A percentile compares a stretch with the other conserved stretches of the same genome.
phyloP scores from a whole-genome alignment of 257 asterid genomes.

The Sherardia arvensis region DNA sequence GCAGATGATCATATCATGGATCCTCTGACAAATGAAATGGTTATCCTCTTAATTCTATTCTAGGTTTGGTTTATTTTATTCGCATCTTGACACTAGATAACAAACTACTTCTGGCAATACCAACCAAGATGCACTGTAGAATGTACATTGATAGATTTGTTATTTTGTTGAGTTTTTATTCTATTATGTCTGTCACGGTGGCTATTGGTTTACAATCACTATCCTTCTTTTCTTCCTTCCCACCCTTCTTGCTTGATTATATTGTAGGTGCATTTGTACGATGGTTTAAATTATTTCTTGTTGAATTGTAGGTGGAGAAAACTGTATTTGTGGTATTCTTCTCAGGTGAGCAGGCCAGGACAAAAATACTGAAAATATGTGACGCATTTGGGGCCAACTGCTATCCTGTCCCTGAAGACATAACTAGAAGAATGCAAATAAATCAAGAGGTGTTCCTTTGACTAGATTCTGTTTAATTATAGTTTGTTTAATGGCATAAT shows the following conservation, averaged over 20 bases:
- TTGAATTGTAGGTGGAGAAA: constrained; percentile 77
- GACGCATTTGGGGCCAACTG: constrained; percentile 97
- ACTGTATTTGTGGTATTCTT: constrained; percentile 86
- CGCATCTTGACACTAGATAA: background rate
- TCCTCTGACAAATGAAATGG: constrained; percentile 84
- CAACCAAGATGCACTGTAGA: background rate
- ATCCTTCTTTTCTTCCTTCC: background rate
- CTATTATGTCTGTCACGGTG: background rate
- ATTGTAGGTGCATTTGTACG: constrained; percentile 4
- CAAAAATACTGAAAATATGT: constrained; percentile 84
- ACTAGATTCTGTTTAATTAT: constrained; percentile 6
- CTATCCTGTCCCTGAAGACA: constrained; percentile 93
- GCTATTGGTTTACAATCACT: background rate
- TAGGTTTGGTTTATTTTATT: background rate
- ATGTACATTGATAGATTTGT: background rate
- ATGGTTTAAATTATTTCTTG: constrained; percentile 8
- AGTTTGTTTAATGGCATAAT: background rate
- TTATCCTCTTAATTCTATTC: constrained; percentile 17
- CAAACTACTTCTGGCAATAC: background rate
- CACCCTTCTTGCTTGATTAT: constrained; percentile 12
- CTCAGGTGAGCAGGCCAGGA: constrained; percentile 98
- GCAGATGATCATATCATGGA: constrained; percentile 73
- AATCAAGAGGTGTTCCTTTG: constrained; percentile 66
- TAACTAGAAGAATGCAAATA: constrained; percentile 71
- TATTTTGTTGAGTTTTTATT: background rate